These are phyloP conservation scores for Xylaria longipes DNA, from an alignment of 495 filamentous ascomycete genomes.

Conservation along the genomic window DNA sequence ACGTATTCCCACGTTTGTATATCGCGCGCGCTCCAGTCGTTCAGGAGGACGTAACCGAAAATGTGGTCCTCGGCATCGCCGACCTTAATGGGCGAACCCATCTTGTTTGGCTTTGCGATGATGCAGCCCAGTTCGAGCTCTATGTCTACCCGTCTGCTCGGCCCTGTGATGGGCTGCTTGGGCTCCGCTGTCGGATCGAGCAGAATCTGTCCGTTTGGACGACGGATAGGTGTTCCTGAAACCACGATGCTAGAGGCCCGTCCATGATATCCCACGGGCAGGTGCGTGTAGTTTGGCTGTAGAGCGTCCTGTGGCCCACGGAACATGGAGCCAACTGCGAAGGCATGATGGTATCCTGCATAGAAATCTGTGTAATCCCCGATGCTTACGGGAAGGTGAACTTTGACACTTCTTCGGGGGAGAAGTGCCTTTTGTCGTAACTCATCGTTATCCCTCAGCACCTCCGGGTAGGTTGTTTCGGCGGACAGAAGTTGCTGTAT, in stretches of 20 bases:
- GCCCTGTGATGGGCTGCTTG: slow-evolving; percentile 63
- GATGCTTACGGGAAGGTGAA: slow-evolving; percentile 84
- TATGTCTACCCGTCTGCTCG: slow-evolving; percentile 75
- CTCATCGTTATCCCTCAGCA: slow-evolving; percentile 46
- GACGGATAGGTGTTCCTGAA: slow-evolving; percentile 74
- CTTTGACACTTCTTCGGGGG: slow-evolving; percentile 65
- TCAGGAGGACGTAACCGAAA: slow-evolving; percentile 89
- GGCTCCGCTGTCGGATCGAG: slow-evolving; percentile 66
- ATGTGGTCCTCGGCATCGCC: slow-evolving; percentile 72
- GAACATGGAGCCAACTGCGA: slow-evolving; percentile 80
- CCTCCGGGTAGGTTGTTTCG: slow-evolving; percentile 46
- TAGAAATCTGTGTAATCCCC: slow-evolving; percentile 99
- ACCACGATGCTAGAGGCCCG: slow-evolving; percentile 79
- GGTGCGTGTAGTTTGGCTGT: slow-evolving; percentile 87
- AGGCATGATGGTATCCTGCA: slow-evolving; percentile 88
- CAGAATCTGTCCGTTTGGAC: slow-evolving; percentile 85
- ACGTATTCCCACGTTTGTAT: slow-evolving; percentile 92
- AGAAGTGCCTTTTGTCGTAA: slow-evolving; percentile 45
- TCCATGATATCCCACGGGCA: slow-evolving; percentile 90
- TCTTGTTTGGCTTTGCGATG: slow-evolving; percentile 67
- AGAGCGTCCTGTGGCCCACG: slow-evolving; percentile 81
- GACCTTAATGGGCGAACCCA: slow-evolving; percentile 69
- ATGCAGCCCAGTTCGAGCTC: slow-evolving; percentile 91
- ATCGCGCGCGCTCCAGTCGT: slow-evolving; percentile 94
- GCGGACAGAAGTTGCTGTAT: slow-evolving; percentile 73